These are phyloP conservation scores for Gossypium ekmanianum DNA, from an alignment of 345 rosid genomes.

Conservation along the genomic window DNA sequence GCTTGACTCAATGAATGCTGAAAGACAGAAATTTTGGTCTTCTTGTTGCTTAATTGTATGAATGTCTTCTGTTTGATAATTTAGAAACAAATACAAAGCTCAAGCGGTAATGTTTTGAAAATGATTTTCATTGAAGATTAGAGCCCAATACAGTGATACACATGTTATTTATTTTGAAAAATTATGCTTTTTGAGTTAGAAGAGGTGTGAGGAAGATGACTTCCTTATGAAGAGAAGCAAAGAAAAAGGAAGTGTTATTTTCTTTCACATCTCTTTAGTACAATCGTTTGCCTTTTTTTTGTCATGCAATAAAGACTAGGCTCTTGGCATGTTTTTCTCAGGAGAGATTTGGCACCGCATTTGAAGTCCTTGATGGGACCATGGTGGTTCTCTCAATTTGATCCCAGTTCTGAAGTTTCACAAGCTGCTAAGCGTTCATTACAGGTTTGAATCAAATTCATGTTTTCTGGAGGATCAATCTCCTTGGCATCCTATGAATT, in stretches of 20 bases:
- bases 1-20: not conserved
- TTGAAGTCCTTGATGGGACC: constrained; percentile 91
- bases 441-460: constrained; percentile 46
- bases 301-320: not conserved
- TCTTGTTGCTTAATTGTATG: not conserved
- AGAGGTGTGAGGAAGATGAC: not conserved
- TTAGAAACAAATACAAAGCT: constrained; percentile 7
- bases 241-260: constrained; percentile 2
- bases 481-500: not conserved
- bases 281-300: not conserved
- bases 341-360: constrained; percentile 91
- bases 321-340: constrained; percentile 30
- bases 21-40: not conserved
- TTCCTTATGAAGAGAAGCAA: not conserved
- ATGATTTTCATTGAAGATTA: constrained; percentile 2
- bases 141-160: not conserved
- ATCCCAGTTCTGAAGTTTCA: constrained; percentile 78
- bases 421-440: constrained; percentile 81
- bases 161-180: not conserved
- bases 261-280: not conserved
- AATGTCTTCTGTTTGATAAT: not conserved
- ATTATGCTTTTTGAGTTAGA: not conserved
- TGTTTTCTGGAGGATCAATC: not conserved
- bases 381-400: constrained; percentile 99
- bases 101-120: not conserved